A percentile compares a stretch with the other conserved stretches of the same genome.
These are phyloP conservation scores for Verticillium klebahnii DNA, from an alignment of 2,329 filamentous ascomycete genomes.

Conservation along the genomic window DNA sequence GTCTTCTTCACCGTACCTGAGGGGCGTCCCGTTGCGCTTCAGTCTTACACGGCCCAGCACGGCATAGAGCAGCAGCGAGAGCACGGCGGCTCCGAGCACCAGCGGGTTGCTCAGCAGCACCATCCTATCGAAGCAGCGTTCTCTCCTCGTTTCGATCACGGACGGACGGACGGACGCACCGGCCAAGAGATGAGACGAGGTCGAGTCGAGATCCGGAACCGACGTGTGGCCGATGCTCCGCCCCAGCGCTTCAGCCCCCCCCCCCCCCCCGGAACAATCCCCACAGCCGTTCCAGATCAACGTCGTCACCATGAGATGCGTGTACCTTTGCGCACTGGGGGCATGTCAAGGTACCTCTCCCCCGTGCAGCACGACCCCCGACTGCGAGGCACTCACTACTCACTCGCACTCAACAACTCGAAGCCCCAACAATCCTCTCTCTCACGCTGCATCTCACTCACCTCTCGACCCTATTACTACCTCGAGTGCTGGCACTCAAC, in stretches of 20 bases:
- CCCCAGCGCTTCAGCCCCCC: not conserved
- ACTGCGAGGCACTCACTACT: no score
- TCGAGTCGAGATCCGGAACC: not conserved
- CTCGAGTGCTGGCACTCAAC: no score
- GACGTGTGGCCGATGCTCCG: not conserved
- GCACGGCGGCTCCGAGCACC: not conserved
- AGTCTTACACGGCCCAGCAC: not conserved
- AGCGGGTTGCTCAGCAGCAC: not conserved
- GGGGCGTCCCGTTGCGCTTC: constrained; percentile 21
- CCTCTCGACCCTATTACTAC: not conserved
- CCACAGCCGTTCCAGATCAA: not conserved
- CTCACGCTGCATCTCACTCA: no score
- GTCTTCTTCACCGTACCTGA: constrained; percentile 19
- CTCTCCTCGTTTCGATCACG: not conserved
- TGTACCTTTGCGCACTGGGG: no score
- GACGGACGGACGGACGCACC: no score
- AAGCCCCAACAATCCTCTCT: no score
- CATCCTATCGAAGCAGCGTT: not conserved
- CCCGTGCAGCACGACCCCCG: no score
- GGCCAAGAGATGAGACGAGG: not conserved
- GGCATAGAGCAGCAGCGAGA: not conserved
- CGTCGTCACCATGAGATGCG: not conserved
- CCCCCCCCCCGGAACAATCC: not conserved
- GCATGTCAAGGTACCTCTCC: no score
- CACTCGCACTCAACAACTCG: no score